Evolutionary conservation across 768 basidiomycete species (phyloP), one percentile per base, ranked within the genome.

Genomic region (Cystoderma amianthinum): DNA sequence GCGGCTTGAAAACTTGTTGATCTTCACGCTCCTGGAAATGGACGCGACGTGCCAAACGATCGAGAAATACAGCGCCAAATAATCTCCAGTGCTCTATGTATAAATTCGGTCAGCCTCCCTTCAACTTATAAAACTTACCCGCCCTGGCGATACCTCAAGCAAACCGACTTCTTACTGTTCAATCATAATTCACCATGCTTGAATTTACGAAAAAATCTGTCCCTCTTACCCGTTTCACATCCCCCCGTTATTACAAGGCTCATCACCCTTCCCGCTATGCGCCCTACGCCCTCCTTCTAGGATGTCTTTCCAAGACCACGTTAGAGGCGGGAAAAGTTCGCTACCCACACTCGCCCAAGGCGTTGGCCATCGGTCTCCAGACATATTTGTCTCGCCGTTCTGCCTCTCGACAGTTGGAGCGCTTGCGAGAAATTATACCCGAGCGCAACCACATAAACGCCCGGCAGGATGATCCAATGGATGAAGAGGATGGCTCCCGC

Each of bases 31-130:
- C 7, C n/a, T 28, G 17, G 18, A 36, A 7, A 36, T 36, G 7
- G n/a, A 36, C n/a, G 34, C 34, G 18, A 36, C 34, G 25, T 28
- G 7, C 34, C n/a, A n/a, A 36, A 36, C 34, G 34, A 36, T 36
- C 34, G 34, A 16, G 16, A 36, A 36, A 36, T 36, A 36, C 34
- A 36, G 6, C 17, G 34, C 34, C 34, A 36, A 36, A 36, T 36
- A 36, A 36, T 36, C 34, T 6, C n/a, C n/a, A n/a, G n/a, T n/a
- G n/a, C n/a, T n/a, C 34, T 6, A 16, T 36, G 17, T 36, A 36
- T 36, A 36, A 9, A 15, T 7, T 17, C 7, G n/a, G 12, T 15
- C 12, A 36, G 18, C n/a, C 18, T n/a, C 12, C 16, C 17, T n/a
- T 36, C 34, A n/a, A 28, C n/a, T 19, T 16, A 36, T 7, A 6